Conservation (phyloP, 2,329 filamentous ascomycete genomes). For the Gyromitra esculenta region DNA sequence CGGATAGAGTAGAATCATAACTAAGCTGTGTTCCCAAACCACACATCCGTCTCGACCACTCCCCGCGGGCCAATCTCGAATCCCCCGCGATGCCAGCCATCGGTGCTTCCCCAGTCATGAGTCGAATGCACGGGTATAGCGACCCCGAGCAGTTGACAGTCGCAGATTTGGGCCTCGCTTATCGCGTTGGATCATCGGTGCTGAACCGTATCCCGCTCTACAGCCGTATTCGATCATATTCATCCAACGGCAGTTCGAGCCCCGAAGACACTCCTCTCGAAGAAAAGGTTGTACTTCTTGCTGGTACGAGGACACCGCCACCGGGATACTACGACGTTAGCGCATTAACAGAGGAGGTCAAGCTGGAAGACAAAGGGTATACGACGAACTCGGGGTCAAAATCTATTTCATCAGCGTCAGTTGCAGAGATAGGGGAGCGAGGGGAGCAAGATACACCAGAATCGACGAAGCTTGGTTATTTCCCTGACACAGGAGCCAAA, state of each 20-base stretch:
- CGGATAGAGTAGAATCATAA: neutral
- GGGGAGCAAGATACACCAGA: neutral
- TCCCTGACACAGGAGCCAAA: slow-evolving; percentile 7
- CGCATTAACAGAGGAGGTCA: neutral
- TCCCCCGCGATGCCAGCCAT: neutral
- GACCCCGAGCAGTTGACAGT: neutral
- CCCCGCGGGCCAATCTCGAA: neutral
- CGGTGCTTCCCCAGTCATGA: neutral
- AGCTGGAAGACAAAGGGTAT: neutral
- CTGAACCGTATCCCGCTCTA: slow-evolving; percentile 27
- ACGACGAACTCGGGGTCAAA: neutral
- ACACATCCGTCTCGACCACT: neutral
- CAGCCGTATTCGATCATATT: slow-evolving; percentile 1
- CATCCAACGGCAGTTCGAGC: neutral
- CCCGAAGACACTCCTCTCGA: neutral
- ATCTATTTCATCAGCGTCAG: neutral
- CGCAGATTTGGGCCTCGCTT: neutral
- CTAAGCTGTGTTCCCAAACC: neutral
- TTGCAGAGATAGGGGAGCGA: neutral
- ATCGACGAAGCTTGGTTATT: neutral
- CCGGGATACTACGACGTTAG: slow-evolving; percentile 20
- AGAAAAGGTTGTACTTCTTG: neutral
- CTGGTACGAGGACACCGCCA: slow-evolving; percentile 3
- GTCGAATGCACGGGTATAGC: neutral
- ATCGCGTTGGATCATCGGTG: slow-evolving; percentile 1